Evolutionary conservation across 352 stramenopile species (phyloP), one percentile per base, ranked within the genome.

Genomic region (Phytophthora ohioensis): DNA sequence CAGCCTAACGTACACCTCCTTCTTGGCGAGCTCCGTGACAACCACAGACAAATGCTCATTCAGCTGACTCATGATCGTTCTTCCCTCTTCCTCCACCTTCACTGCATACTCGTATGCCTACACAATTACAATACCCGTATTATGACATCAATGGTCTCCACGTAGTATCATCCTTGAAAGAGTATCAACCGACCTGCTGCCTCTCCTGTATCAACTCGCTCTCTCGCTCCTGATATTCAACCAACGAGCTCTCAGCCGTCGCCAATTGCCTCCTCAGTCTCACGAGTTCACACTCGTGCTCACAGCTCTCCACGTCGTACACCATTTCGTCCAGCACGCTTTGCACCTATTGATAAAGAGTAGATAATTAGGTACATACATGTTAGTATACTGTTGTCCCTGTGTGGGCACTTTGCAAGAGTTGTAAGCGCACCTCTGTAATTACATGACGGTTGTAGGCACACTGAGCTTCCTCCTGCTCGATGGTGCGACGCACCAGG

Each of bases 311-410:
- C n/a, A 95, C 76, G 61, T 95, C 88, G 67, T 91, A 91, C 21
- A 95, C 84, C 79, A 95, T 93, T 64, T 93, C 88, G 41, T 89
- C 81, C 45, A 95, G 76, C 42, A 93, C 80, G 38, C 58, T 73
- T 49, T 88, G 78, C 38, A 93, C 84, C 83, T 93, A 39, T 38
- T 53, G 15, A 11, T 11, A 56, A 47, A 46, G 13, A 17, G 5
- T 9, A 15, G 4, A 12, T 12, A 30, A 30, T 27, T 27, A 27
- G 21, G 21, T 27, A 27, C 21, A 27, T 27, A 27, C 21, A 35
- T 34, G 43, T 58, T 17, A 60, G 52, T 31, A 53, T 53, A 27
- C 21, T 27, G 21, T 3, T 30, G 13, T 5, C n/a, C 2, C 30
- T 38, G 2, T 60, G 7, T 52, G n/a, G 15, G 4, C 0, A 36